Evolutionary conservation across 2,329 filamentous ascomycete species (phyloP), one percentile per base, ranked within the genome.

Genomic region (Cercospora sp.): DNA sequence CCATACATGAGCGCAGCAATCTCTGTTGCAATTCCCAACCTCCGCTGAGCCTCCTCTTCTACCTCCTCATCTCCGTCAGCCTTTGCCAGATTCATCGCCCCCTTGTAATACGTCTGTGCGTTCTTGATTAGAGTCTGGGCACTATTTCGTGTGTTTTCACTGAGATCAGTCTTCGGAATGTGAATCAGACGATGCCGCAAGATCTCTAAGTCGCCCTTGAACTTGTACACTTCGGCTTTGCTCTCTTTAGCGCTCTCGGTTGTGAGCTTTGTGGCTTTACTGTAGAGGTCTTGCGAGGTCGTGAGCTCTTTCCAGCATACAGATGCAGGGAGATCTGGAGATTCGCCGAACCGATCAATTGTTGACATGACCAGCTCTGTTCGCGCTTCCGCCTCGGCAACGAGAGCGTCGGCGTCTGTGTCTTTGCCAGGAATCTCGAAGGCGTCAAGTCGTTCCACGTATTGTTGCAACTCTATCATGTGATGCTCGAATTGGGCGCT

Each of bases 51-150:
- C 18, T 83, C 82, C 68, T 82, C 81, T 26, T 83, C 81, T 2
- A 73, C 61, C 10, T 72, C 73, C 7, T 67, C 69, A 32, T 77
- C 74, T 21, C 72, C 74, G n/a, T 62, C 63, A 12, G 67, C 70
- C 32, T 71, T 67, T 6, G 76, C 74, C 34, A 73, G 70, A n/a
- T 73, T 73, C 26, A 72, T 69, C 6, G 85, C 86, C 45, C 86
- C 86, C 21, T 84, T 82, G 72, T 87, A 89, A 73, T 86, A 88
- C 5, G 83, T 86, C 69, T 84, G 83, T 1, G 87, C 85, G 71
- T 89, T 89, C 65, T 82, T 83, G 43, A 86, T 74, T 12, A 88
- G 77, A 2, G 81, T 84, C 5, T 78, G 71, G 3, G 77, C 79
- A 72, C 85, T 84, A 59, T 81, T 81, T 28, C 78, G 74, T 4